Conservation (phyloP, 2,329 filamentous ascomycete genomes). For the Pleoardoris graminearum region DNA sequence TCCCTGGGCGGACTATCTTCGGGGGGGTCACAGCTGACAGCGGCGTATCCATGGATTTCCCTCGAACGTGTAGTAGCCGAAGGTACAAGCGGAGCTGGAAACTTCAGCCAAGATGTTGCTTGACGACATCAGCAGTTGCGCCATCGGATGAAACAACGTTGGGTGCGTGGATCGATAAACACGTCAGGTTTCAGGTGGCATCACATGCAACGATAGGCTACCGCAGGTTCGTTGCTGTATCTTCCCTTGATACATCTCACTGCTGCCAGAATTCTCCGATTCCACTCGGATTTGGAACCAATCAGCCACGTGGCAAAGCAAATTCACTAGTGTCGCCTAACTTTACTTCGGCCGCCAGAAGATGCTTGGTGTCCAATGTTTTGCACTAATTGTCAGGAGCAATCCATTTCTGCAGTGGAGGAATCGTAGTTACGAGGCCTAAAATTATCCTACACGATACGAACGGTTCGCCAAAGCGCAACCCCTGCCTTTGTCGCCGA, state of each 20-base stretch:
- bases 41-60: conserved; percentile 7
- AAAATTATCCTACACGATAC: not conserved
- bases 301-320: not conserved
- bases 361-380: not conserved
- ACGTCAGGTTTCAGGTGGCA: not conserved
- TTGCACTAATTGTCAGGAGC: no score
- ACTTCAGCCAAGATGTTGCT: not conserved
- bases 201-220: not conserved
- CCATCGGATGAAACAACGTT: not conserved
- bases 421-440: no score
- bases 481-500: conserved; percentile 3
- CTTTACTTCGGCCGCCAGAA: not conserved
- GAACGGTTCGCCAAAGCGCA: not conserved
- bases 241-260: not conserved
- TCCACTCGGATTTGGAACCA: not conserved
- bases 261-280: no score
- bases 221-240: not conserved
- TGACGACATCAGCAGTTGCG: conserved; percentile 8
- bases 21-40: conserved; percentile 3
- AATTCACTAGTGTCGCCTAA: not conserved
- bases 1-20: not conserved
- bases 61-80: not conserved
- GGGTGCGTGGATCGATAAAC: not conserved
- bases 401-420: no score
- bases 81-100: conserved; percentile 4